Percentiles rank a stretch among this genome's conserved stretches.
Conservation (phyloP, 169 alveolate genomes). For the Theileria annulata region DNA sequence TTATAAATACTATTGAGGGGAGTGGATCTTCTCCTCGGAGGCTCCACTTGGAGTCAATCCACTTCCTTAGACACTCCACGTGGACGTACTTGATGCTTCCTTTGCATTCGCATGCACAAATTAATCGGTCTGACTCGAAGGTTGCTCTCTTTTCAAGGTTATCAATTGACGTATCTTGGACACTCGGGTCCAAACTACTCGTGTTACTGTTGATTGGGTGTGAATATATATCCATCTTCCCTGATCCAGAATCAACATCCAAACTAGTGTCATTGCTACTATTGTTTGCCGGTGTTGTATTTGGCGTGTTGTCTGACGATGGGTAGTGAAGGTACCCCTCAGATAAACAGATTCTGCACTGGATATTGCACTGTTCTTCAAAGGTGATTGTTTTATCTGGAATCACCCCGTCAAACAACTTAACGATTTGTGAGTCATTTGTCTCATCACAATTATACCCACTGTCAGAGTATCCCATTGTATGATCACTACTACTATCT, state of each 20-base stretch:
- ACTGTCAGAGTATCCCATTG: conserved; percentile 21
- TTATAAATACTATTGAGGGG: conserved; percentile 67
- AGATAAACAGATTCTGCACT: conserved; percentile 90
- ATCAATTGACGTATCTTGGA: no score
- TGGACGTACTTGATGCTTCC: conserved; percentile 93
- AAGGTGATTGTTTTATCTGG: conserved; percentile 44
- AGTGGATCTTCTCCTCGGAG: conserved; percentile 65
- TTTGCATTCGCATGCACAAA: conserved; percentile 90
- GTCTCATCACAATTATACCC: not conserved
- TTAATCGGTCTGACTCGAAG: conserved; percentile 74
- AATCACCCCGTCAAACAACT: conserved; percentile 26
- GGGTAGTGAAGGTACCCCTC: conserved; percentile 85
- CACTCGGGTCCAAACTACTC: no score
- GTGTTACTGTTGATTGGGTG: no score
- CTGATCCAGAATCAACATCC: conserved; percentile 32
- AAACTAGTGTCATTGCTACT: conserved; percentile 9
- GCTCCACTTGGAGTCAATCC: conserved; percentile 91
- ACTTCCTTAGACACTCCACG: conserved; percentile 90
- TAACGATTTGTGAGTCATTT: conserved; percentile 14
- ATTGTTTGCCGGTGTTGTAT: conserved; percentile 4
- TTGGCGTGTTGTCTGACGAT: conserved; percentile 5
- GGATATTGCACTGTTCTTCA: conserved; percentile 58
- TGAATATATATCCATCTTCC: not conserved
- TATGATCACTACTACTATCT: conserved; percentile 16
- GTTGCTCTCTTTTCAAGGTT: not conserved